These are phyloP conservation scores for Quillaja saponaria DNA, from an alignment of 306 rosid genomes.

Conservation along the genomic window DNA sequence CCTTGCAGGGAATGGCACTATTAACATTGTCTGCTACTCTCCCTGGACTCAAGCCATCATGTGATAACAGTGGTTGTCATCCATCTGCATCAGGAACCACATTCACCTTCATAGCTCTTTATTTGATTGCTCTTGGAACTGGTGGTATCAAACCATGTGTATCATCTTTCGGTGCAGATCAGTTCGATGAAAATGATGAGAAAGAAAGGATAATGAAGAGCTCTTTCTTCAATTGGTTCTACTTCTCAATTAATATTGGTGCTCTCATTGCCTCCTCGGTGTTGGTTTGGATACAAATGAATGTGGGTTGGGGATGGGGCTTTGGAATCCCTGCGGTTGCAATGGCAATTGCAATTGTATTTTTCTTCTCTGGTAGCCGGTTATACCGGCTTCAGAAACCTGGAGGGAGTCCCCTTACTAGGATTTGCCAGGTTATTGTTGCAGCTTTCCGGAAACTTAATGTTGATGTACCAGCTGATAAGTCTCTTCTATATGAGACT, in stretches of 20 bases:
- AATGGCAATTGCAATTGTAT: constrained; percentile 63
- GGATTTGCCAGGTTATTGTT: constrained; percentile 69
- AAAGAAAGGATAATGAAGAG: constrained; percentile 60
- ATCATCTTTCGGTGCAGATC: constrained; percentile 87
- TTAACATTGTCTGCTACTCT: constrained; percentile 62
- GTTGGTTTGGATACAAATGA: constrained; percentile 78
- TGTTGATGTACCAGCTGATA: constrained; percentile 52
- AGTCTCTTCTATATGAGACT: constrained; percentile 73
- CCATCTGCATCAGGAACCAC: constrained; percentile 50
- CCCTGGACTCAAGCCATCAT: constrained; percentile 60
- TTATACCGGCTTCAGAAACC: constrained; percentile 70
- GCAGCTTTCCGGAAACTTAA: constrained; percentile 57
- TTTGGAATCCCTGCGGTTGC: constrained; percentile 86
- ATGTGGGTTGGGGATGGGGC: constrained; percentile 93
- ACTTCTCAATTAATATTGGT: constrained; percentile 75
- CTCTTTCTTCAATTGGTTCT: constrained; percentile 89
- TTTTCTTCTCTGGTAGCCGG: constrained; percentile 57
- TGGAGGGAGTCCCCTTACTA: constrained; percentile 81
- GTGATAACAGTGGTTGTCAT: constrained; percentile 53
- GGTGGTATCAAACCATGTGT: constrained; percentile 93
- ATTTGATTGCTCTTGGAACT: constrained; percentile 82
- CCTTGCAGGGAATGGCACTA: constrained; percentile 55
- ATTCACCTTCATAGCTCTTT: constrained; percentile 54
- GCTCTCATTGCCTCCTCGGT: constrained; percentile 76
- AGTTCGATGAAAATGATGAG: constrained; percentile 68